Conservation (phyloP, 2,329 filamentous ascomycete genomes). For the Metarhizium album region DNA sequence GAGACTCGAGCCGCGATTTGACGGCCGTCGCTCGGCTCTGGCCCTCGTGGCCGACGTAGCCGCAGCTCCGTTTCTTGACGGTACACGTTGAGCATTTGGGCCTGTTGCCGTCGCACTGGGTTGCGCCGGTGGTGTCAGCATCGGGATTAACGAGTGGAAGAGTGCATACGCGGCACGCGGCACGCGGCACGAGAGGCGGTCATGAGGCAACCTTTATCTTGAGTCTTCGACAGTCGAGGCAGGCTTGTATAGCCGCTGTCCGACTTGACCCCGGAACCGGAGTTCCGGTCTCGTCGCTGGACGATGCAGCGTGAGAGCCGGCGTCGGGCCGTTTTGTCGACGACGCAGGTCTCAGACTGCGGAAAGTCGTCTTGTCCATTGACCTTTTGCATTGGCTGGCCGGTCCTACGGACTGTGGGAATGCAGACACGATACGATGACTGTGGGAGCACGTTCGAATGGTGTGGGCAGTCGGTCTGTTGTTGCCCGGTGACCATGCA, state of each 20-base stretch:
- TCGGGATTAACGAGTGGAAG: neutral
- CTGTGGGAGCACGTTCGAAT: too few relatives aligned
- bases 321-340: neutral
- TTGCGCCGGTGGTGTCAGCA: neutral
- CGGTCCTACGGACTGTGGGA: too few relatives aligned
- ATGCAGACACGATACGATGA: too few relatives aligned
- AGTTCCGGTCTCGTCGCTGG: neutral
- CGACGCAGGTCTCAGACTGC: neutral
- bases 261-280: neutral
- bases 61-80: neutral
- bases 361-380: neutral
- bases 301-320: neutral
- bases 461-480: too few relatives aligned
- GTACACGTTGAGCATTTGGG: constrained; percentile 1
- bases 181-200: neutral
- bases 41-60: neutral
- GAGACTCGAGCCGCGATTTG: neutral
- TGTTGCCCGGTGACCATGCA: too few relatives aligned
- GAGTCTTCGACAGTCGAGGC: neutral
- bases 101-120: constrained; percentile 1
- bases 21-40: neutral
- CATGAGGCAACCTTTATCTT: neutral
- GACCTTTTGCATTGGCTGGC: too few relatives aligned
- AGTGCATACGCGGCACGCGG: neutral
- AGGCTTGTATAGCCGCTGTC: neutral